A percentile compares a stretch with the other conserved stretches of the same genome.
Evolutionary conservation across 2,329 filamentous ascomycete genomes (phyloP).

Genomic region (Xylaria sp.): DNA sequence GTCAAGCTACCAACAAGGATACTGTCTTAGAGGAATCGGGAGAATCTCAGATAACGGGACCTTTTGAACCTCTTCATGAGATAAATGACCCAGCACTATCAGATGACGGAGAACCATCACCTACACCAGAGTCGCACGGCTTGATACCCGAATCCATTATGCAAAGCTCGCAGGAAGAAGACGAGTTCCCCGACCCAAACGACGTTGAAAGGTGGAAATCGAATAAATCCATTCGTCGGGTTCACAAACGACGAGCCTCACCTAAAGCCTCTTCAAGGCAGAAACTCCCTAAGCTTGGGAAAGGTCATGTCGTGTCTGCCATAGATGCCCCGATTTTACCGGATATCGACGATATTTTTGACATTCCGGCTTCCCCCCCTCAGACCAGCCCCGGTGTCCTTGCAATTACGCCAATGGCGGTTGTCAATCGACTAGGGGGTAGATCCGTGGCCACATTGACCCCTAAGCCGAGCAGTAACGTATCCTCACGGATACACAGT

Average conservation of each 20-base stretch:
- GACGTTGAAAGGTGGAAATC: conserved; percentile 48
- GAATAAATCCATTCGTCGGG: conserved; percentile 25
- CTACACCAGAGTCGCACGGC: conserved; percentile 27
- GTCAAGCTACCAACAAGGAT: conserved; percentile 54
- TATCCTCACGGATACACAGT: conserved; percentile 45
- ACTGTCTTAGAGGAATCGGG: conserved; percentile 48
- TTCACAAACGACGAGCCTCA: conserved; percentile 45
- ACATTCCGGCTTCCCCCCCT: conserved; percentile 55
- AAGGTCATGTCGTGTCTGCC: conserved; percentile 26
- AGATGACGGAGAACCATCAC: conserved; percentile 34
- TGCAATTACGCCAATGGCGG: conserved; percentile 39
- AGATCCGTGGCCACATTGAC: conserved; percentile 38
- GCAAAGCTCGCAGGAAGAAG: conserved; percentile 47
- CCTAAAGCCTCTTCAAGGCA: conserved; percentile 45
- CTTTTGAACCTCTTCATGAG: conserved; percentile 35
- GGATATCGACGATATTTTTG: conserved; percentile 48
- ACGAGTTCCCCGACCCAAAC: conserved; percentile 49
- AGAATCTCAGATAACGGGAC: conserved; percentile 51
- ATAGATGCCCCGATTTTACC: conserved; percentile 35
- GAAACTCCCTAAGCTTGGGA: conserved; percentile 41
- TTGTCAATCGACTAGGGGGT: conserved; percentile 29
- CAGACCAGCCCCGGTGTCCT: conserved; percentile 52
- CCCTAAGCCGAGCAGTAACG: conserved; percentile 47
- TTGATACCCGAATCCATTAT: conserved; percentile 21
- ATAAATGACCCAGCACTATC: conserved; percentile 40